Evolutionary conservation across 345 rosid genomes (phyloP), one percentile per base, ranked within the genome.

Genomic region (Tarenaya hassleriana): DNA sequence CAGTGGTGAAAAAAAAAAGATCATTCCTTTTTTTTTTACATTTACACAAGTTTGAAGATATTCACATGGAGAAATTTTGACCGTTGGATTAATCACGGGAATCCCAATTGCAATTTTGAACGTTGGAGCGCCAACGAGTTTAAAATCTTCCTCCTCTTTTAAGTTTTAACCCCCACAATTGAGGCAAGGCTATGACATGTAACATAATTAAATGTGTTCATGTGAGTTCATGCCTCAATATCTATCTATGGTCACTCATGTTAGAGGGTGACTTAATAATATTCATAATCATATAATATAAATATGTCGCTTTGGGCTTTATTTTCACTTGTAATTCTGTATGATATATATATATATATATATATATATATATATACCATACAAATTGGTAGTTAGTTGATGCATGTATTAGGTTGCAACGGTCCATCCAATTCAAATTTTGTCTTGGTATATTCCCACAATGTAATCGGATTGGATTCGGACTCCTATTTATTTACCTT

Each of bases 71-170:
- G 66, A 69, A 24, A 64, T 67, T 67, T 69, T 57, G 77, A 75
- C 84, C 82, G 80, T 77, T 78, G 42, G 83, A 74, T 74, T 33
- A 11, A 64, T 74, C 79, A 74, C 79, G 75, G 37, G 75, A 20
- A 47, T 60, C 68, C 73, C 65, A 24, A 44, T 60, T 52, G 18
- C 52, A 38, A 47, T 61, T 63, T 60, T 53, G 72, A 83, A 73
- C 75, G 75, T 73, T 77, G 90, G 90, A 83, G 83, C 83, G 86
- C 82, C 72, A 69, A 63, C 19, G 49, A 53, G 17, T 63, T 77
- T 74, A 70, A 70, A 56, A 62, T 44, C 18, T 41, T 31, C 42
- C 37, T 16, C 47, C 14, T 16, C 44, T 41, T 41, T 38, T 38
- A 12, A 7, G 38, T 50, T 42, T 14, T 34, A 50, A 58, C 63